These are phyloP conservation scores for Fonsecaea pugnacius DNA, from an alignment of 2,329 filamentous ascomycete genomes.

Conservation along the genomic window DNA sequence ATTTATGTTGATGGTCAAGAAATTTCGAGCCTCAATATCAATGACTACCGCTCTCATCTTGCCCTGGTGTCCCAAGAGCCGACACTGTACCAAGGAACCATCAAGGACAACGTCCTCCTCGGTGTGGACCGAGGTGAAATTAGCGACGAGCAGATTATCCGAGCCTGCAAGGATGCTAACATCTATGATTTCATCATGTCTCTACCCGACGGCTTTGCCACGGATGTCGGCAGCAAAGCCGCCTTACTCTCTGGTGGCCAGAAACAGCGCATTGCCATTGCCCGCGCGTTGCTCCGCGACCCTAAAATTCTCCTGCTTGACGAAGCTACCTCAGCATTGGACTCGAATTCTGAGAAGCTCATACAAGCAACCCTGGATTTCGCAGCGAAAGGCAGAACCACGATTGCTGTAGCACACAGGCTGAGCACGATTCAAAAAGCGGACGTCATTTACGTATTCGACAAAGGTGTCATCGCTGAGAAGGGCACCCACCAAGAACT, in stretches of 20 bases:
- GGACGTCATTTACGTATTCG: slow-evolving; percentile 95
- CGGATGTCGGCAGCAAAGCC: slow-evolving; percentile 84
- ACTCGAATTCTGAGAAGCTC: slow-evolving; percentile 57
- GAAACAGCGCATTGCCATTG: slow-evolving; percentile 93
- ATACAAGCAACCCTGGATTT: slow-evolving; percentile 75
- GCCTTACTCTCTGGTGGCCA: slow-evolving; percentile 85
- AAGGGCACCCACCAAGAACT: slow-evolving; percentile 77
- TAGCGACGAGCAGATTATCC: slow-evolving; percentile 71
- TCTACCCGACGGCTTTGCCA: slow-evolving; percentile 82
- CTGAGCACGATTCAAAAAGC: slow-evolving; percentile 93
- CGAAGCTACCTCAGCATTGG: slow-evolving; percentile 55
- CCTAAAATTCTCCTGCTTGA: slow-evolving; percentile 85
- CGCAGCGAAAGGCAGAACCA: slow-evolving; percentile 82
- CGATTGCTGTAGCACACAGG: slow-evolving; percentile 91
- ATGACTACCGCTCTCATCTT: slow-evolving; percentile 80
- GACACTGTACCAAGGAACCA: slow-evolving; percentile 89
- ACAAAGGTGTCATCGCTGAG: slow-evolving; percentile 84
- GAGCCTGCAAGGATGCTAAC: slow-evolving; percentile 85
- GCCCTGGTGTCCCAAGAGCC: slow-evolving; percentile 93
- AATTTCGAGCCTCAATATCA: slow-evolving; percentile 78
- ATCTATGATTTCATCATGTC: slow-evolving; percentile 91
- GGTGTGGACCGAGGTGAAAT: slow-evolving; percentile 71
- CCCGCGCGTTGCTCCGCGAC: slow-evolving; percentile 85
- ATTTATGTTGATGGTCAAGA: slow-evolving; percentile 83
- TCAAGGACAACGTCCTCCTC: slow-evolving; percentile 86